Percentiles rank a stretch among this genome's conserved stretches.
Evolutionary conservation across 305 asterid species (phyloP).

Genomic region (Withania somnifera): DNA sequence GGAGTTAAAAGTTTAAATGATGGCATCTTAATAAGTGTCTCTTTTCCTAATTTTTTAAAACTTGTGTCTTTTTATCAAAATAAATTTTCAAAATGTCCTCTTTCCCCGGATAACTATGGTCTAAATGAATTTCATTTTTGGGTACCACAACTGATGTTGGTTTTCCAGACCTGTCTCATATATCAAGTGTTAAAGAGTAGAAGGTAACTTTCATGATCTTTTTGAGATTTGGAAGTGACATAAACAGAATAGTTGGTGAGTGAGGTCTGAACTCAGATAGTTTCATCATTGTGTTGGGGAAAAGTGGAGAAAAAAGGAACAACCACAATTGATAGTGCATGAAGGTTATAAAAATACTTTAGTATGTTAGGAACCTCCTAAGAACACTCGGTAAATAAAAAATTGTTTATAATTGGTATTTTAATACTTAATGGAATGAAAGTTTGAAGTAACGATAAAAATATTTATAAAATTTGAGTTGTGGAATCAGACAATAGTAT

Average conservation of each 20-base stretch:
- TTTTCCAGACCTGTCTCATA: not conserved
- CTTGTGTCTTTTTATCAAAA: too few species aligned
- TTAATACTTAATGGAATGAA: not conserved
- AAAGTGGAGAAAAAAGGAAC: not conserved
- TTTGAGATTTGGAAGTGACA: not conserved
- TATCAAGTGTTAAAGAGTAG: not conserved
- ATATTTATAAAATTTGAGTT: not conserved
- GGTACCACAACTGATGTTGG: not conserved
- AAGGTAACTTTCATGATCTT: not conserved
- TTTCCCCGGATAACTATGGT: not conserved
- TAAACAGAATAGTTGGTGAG: not conserved
- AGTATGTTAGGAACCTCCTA: not conserved
- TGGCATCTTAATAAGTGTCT: too few species aligned
- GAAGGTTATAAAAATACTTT: not conserved
- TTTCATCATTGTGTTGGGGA: not conserved
- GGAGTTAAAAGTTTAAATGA: too few species aligned
- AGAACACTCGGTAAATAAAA: not conserved
- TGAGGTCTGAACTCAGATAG: not conserved
- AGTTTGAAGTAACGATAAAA: not conserved
- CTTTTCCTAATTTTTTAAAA: too few species aligned
- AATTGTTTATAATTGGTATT: not conserved
- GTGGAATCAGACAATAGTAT: not conserved
- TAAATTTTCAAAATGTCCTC: too few species aligned
- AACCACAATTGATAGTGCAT: not conserved
- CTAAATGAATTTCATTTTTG: not conserved